Conservation (phyloP, 1,284 basidiomycete species). For the Boletus hoseneyae region DNA sequence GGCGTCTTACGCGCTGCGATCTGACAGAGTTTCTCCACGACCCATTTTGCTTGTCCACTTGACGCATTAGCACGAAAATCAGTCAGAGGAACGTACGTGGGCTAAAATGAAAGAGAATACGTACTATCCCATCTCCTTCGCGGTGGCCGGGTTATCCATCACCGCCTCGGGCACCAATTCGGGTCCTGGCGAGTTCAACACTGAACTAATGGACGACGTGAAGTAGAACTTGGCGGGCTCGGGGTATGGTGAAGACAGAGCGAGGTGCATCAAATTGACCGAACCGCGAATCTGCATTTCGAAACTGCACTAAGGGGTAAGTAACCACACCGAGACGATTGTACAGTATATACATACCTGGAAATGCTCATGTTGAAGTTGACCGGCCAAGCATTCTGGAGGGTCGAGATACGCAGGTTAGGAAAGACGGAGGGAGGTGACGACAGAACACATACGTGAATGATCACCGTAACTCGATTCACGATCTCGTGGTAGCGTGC, state of each 20-base stretch:
- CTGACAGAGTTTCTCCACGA: constrained; percentile 55
- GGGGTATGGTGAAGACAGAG: constrained; percentile 39
- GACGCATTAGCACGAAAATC: neutral
- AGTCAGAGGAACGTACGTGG: too few relatives aligned
- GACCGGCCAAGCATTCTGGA: constrained; percentile 44
- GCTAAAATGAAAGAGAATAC: constrained; percentile 20
- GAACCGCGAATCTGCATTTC: constrained; percentile 32
- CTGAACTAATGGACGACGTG: constrained; percentile 50
- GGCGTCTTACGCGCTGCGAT: constrained; percentile 32
- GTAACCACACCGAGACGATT: neutral
- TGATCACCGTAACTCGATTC: constrained; percentile 39
- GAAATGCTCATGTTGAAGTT: constrained; percentile 39
- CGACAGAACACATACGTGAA: constrained; percentile 41
- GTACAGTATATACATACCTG: neutral
- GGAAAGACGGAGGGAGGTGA: constrained; percentile 7
- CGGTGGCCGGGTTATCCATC: constrained; percentile 35
- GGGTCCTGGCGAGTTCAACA: constrained; percentile 32
- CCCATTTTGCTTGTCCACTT: constrained; percentile 48
- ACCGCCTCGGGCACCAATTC: constrained; percentile 38
- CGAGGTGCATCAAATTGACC: constrained; percentile 50
- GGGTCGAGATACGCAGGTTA: neutral
- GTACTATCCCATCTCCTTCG: constrained; percentile 53
- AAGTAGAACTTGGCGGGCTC: constrained; percentile 50
- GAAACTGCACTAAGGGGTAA: constrained; percentile 15
- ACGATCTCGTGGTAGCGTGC: constrained; percentile 38